Evolutionary conservation across 2,329 filamentous ascomycete species (phyloP).

Genomic region (Aspergillus amoenus): DNA sequence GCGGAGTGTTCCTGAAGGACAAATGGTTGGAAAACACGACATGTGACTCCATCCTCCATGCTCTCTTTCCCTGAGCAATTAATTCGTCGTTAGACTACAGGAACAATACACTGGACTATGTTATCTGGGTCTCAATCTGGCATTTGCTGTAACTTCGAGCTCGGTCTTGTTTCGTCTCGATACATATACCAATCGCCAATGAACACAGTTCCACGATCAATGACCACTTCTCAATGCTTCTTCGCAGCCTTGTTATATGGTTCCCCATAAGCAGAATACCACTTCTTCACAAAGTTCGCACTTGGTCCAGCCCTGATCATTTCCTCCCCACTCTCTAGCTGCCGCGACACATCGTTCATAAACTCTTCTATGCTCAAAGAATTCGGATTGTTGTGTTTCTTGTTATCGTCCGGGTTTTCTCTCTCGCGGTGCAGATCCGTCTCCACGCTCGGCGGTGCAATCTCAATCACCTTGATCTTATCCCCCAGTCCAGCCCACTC

Average conservation of each 20-base stretch:
- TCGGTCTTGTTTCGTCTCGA: too few relatives aligned
- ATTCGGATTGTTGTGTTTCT: conserved; percentile 54
- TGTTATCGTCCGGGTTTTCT: conserved; percentile 58
- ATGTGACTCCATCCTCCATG: too few relatives aligned
- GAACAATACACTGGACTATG: too few relatives aligned
- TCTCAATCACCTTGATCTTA: conserved; percentile 53
- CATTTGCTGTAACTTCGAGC: too few relatives aligned
- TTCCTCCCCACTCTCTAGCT: conserved; percentile 50
- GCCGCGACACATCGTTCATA: conserved; percentile 47
- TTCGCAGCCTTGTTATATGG: conserved; percentile 24
- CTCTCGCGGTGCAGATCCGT: conserved; percentile 59
- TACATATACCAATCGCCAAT: too few relatives aligned
- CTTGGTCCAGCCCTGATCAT: conserved; percentile 51
- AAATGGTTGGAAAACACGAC: too few relatives aligned
- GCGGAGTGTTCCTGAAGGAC: too few relatives aligned
- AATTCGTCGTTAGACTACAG: too few relatives aligned
- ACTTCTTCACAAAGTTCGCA: conserved; percentile 43
- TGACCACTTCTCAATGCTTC: background rate
- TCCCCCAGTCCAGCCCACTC: conserved; percentile 29
- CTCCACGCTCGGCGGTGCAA: conserved; percentile 55
- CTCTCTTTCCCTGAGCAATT: too few relatives aligned
- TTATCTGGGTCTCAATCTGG: too few relatives aligned
- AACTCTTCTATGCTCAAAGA: conserved; percentile 56
- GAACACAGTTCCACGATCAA: too few relatives aligned
- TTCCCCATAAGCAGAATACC: conserved; percentile 45